These are phyloP conservation scores for Penicillium sp. DNA, from an alignment of 2,329 filamentous ascomycete species.

Conservation along the genomic window DNA sequence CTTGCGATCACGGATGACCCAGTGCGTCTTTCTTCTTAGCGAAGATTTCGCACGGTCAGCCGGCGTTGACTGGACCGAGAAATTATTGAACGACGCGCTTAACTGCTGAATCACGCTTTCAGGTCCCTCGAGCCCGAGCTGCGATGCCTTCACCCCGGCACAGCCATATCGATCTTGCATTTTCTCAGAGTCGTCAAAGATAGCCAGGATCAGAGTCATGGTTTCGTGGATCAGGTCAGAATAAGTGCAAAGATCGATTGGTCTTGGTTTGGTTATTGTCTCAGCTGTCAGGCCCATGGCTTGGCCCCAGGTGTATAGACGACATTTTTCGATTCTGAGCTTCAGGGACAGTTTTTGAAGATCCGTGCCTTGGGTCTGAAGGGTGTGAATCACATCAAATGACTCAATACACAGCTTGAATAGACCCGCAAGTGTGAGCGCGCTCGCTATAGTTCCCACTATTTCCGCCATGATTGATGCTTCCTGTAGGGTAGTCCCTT, in stretches of 20 bases:
- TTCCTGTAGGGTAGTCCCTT: no score
- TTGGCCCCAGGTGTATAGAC: background rate
- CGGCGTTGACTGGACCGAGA: background rate
- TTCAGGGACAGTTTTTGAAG: no score
- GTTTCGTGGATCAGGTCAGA: background rate
- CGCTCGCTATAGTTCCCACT: no score
- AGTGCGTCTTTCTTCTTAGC: background rate
- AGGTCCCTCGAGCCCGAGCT: background rate
- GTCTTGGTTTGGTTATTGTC: background rate
- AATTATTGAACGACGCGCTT: background rate
- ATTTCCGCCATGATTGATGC: no score
- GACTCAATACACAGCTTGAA: no score
- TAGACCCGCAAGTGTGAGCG: no score
- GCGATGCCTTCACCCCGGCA: background rate
- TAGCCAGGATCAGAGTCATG: background rate
- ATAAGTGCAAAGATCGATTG: background rate
- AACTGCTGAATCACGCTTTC: background rate
- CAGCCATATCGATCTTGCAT: background rate
- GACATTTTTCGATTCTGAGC: no score
- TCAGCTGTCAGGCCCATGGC: background rate
- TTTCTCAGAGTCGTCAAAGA: background rate
- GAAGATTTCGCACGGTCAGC: background rate
- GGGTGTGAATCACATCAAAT: no score
- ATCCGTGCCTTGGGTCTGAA: no score
- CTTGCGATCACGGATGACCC: background rate